Percentiles rank a stretch among this genome's conserved stretches.
Conservation (phyloP, 2,329 filamentous ascomycete species). For the Phyllachora maydis region DNA sequence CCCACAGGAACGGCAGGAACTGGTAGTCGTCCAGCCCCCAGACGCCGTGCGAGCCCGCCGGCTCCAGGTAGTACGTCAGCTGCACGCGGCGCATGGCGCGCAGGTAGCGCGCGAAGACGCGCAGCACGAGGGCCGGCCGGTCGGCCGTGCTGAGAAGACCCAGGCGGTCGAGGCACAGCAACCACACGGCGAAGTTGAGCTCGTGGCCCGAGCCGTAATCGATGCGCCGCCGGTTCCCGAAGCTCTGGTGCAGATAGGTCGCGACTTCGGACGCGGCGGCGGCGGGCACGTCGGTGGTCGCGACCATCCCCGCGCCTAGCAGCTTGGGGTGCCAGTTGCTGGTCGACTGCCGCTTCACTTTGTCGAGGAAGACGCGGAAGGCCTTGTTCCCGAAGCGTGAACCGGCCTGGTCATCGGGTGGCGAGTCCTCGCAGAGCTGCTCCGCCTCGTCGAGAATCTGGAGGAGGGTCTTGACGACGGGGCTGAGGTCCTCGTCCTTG, state of each 20-base stretch:
- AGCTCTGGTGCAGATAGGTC: conserved; percentile 62
- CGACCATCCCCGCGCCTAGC: no score
- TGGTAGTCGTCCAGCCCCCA: conserved; percentile 98
- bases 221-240: conserved; percentile 72
- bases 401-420: conserved; percentile 68
- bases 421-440: conserved; percentile 42
- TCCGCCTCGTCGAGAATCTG: conserved; percentile 51
- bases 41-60: conserved; percentile 88
- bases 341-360: conserved; percentile 33
- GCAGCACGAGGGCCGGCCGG: conserved; percentile 55
- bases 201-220: conserved; percentile 97
- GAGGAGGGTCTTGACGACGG: conserved; percentile 41
- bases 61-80: conserved; percentile 87
- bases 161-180: conserved; percentile 80
- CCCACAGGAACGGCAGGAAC: conserved; percentile 89
- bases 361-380: conserved; percentile 66
- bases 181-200: conserved; percentile 91
- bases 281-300: conserved; percentile 16
- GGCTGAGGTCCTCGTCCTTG: conserved; percentile 32
- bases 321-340: conserved; percentile 42
- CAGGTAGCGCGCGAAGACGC: conserved; percentile 68
- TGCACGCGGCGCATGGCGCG: conserved; percentile 74
- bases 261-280: conserved; percentile 61
- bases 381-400: conserved; percentile 89
- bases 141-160: conserved; percentile 39